Evolutionary conservation across 2,329 filamentous ascomycete genomes (phyloP).

Genomic region (Beauveria bassiana): DNA sequence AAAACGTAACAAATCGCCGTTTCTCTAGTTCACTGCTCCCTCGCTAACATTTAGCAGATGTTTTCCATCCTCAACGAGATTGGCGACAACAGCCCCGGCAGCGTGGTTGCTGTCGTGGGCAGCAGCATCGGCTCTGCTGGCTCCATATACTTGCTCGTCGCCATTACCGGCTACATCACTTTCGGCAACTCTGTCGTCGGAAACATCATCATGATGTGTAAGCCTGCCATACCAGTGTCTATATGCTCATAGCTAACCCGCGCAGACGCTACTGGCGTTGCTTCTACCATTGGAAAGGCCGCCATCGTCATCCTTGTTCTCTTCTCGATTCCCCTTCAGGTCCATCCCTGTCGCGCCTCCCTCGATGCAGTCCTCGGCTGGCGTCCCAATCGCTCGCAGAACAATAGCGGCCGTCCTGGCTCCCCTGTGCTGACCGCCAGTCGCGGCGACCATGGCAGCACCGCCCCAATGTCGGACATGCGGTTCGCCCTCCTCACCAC

Average conservation of each 20-base stretch:
- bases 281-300: constrained; percentile 86
- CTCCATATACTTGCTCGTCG: constrained; percentile 79
- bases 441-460: constrained; percentile 44
- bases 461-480: constrained; percentile 68
- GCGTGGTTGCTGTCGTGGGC: constrained; percentile 69
- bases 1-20: constrained; percentile 59
- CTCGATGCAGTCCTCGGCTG: constrained; percentile 91
- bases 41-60: constrained; percentile 56
- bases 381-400: constrained; percentile 54
- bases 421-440: constrained; percentile 34
- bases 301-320: constrained; percentile 94
- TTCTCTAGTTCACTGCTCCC: neutral
- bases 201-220: constrained; percentile 92
- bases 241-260: constrained; percentile 15
- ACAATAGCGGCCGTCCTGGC: constrained; percentile 29
- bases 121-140: constrained; percentile 86
- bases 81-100: constrained; percentile 65
- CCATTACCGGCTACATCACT: constrained; percentile 90
- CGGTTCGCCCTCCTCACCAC: constrained; percentile 89
- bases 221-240: constrained; percentile 23
- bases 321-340: constrained; percentile 91
- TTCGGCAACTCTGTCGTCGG: constrained; percentile 85
- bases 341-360: constrained; percentile 93
- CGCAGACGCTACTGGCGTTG: constrained; percentile 41
- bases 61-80: constrained; percentile 98